A percentile compares a stretch with the other conserved stretches of the same genome.
phyloP scores from a whole-genome alignment of 2,329 filamentous ascomycete genomes.

The Arthrobotrys conoides region DNA sequence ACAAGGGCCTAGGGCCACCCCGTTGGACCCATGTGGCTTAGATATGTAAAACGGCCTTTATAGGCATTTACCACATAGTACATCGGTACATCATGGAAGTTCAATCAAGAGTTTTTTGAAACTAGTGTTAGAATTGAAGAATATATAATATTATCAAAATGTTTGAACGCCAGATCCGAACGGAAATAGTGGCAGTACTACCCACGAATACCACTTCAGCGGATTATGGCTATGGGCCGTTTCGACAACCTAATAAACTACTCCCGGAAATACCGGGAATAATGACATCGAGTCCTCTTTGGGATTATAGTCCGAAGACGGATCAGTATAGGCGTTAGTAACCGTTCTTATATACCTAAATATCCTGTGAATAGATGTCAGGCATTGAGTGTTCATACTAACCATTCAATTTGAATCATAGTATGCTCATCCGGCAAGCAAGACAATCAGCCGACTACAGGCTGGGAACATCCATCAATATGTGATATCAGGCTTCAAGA shows the following conservation, averaged over 20 bases:
- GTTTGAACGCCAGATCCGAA: slow-evolving; percentile 25
- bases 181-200: slow-evolving; percentile 26
- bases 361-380: neutral
- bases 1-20: no score
- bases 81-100: no score
- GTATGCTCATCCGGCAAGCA: slow-evolving; percentile 43
- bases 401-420: neutral
- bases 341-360: no score
- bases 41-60: no score
- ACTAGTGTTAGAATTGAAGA: no score
- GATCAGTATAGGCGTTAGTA: slow-evolving; percentile 26
- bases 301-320: neutral
- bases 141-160: neutral
- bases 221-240: slow-evolving; percentile 35
- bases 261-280: slow-evolving; percentile 9
- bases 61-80: neutral
- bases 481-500: slow-evolving; percentile 25
- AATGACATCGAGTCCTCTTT: slow-evolving; percentile 29
- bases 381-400: no score
- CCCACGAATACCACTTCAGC: neutral
- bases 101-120: neutral
- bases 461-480: slow-evolving; percentile 34
- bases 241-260: slow-evolving; percentile 13
- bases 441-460: neutral
- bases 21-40: no score